Base-by-base conservation (phyloP, 2,329 filamentous ascomycete genomes). In the Zymoseptoria crescenta region DNA sequence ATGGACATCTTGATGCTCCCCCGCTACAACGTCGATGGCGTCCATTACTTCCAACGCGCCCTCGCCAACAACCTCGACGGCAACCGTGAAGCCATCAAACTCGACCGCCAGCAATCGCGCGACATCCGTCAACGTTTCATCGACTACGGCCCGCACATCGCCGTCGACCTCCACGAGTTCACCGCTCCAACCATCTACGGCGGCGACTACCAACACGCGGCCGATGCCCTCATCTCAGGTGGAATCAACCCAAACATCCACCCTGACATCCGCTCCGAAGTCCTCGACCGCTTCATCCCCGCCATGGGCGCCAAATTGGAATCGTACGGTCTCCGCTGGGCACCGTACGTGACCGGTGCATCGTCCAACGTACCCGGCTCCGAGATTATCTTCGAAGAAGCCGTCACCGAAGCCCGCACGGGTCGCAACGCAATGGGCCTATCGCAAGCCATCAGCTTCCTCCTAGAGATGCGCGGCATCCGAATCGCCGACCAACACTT, bases 101-200 rank as follows among this genome's bases (percentile, higher is more conserved):
- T 73, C 3, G 64, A 64, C 28, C 66, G 70, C 4, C 62, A 56
- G 21, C 70, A 72, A 53, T 68, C 70, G 1, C 62, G 69, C 9
- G 65, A 67, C 7, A 70, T 72, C 59, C 72, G 72, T 62, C 62
- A 62, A 19, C 51, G 68, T 3, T 62, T 73, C 30, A 70, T 66
- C 60, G 62, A 66, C 8, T 72, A 68, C 56, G 59, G 64, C 10
- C 70, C 71, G 8, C 70, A 73, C 54, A 59, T 73, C 50, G 62
- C 67, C 3, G 67, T 71, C n/a, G 71, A 73, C 55, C 68, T 72
- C 66, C 70, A 73, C 56, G 71, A 73, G 62, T 73, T 69, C 56
- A 71, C 64, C 1, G 71, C 67, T 0, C 63, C 70, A 21, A 65
- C 64, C n/a, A 51, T 52, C 56, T 69, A 51, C 60, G 64, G 57